Evolutionary conservation across 306 rosid genomes (phyloP).

Genomic region (Senna tora): DNA sequence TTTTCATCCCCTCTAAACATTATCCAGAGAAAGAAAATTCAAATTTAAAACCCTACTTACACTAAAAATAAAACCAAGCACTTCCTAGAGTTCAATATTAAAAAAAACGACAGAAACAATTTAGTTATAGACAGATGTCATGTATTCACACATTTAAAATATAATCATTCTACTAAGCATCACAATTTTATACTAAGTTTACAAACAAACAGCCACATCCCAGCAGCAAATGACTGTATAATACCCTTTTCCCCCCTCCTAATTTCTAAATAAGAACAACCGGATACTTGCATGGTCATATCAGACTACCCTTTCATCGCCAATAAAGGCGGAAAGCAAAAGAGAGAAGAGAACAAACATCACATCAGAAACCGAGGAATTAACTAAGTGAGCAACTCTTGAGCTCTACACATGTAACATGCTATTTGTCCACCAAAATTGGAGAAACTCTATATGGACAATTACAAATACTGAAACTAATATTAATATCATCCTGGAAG

Average conservation of each 20-base stretch:
- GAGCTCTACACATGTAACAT: constrained; percentile 6
- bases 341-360: background rate
- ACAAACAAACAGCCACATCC: background rate
- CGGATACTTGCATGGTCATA: background rate
- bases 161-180: background rate
- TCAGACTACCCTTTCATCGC: background rate
- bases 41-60: too few species aligned
- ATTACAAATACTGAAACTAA: background rate
- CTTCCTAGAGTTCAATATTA: background rate
- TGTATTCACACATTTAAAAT: background rate
- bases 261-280: background rate
- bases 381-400: background rate
- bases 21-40: background rate
- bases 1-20: background rate
- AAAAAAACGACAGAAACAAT: constrained; percentile 1
- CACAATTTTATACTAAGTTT: background rate
- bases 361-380: background rate
- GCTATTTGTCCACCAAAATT: background rate
- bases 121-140: background rate
- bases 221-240: background rate
- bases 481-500: background rate
- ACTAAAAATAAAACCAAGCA: background rate
- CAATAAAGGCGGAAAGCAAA: background rate
- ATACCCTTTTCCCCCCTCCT: background rate
- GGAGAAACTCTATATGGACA: too few species aligned